Conservation (phyloP, 768 basidiomycete genomes). For the Tricholoma furcatifolium region DNA sequence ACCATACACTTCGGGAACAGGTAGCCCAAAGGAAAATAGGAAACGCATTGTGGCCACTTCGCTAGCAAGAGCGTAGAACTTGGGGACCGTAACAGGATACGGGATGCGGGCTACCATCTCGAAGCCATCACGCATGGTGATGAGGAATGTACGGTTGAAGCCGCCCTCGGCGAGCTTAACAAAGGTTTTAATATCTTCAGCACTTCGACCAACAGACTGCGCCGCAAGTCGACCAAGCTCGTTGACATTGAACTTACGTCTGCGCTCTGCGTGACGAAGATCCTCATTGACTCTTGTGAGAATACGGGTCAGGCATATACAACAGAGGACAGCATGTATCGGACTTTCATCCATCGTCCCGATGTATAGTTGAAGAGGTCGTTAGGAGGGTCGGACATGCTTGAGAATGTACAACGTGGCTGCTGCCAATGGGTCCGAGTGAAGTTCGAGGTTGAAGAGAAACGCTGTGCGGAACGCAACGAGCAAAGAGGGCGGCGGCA, state of each 20-base stretch:
- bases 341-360: constrained; percentile 29
- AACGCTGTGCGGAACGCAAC: constrained; percentile 17
- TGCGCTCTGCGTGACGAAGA: constrained; percentile 13
- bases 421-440: constrained; percentile 17
- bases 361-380: constrained; percentile 30
- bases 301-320: constrained; percentile 19
- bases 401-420: constrained; percentile 24
- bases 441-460: constrained; percentile 18
- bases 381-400: constrained; percentile 18
- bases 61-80: constrained; percentile 26
- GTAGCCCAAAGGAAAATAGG: constrained; percentile 17
- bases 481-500: constrained; percentile 21
- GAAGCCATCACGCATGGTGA: constrained; percentile 1
- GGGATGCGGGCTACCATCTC: constrained; percentile 4
- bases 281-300: constrained; percentile 21
- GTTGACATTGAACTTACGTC: constrained; percentile 5
- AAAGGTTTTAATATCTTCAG: not conserved
- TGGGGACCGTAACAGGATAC: constrained; percentile 17
- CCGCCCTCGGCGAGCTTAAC: not conserved
- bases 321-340: constrained; percentile 19
- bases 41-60: constrained; percentile 27
- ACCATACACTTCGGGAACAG: constrained; percentile 2
- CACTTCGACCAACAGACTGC: constrained; percentile 5
- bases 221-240: constrained; percentile 10
- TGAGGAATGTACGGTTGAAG: not conserved